Percentiles rank a stretch among this genome's conserved stretches.
phyloP scores from a whole-genome alignment of 1,284 basidiomycete species.

The Malassezia pachydermatis region DNA sequence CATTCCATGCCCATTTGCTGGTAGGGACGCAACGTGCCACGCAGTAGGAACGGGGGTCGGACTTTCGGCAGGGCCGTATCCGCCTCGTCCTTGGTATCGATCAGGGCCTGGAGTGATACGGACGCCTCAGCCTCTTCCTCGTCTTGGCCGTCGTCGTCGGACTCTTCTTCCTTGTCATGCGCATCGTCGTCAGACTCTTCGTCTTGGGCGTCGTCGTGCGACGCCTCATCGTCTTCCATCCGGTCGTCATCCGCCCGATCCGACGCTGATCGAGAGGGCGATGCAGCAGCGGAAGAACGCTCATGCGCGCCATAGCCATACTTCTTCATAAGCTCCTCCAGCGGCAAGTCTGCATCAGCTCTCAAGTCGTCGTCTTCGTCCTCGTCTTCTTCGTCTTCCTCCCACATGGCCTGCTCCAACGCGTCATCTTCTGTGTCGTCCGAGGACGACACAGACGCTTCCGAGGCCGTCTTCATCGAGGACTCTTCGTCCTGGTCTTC shows the following conservation, averaged over 20 bases:
- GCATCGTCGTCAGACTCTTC: not conserved
- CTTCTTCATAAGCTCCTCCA: constrained; percentile 53
- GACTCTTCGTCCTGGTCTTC: constrained; percentile 52
- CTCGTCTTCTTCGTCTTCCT: constrained; percentile 50
- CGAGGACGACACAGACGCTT: constrained; percentile 16
- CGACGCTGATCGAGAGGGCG: not conserved
- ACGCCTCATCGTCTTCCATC: constrained; percentile 10
- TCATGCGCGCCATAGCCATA: constrained; percentile 49
- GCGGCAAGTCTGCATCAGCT: constrained; percentile 53
- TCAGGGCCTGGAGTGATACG: constrained; percentile 1
- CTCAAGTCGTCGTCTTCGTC: constrained; percentile 53
- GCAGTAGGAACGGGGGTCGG: constrained; percentile 56
- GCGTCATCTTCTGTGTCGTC: constrained; percentile 15
- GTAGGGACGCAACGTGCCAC: constrained; percentile 81
- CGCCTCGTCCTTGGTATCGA: not conserved
- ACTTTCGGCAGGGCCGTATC: constrained; percentile 13
- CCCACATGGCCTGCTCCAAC: constrained; percentile 43
- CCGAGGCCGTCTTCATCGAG: constrained; percentile 51
- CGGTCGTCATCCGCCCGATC: not conserved
- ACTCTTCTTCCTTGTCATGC: not conserved
- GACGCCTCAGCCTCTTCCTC: constrained; percentile 22
- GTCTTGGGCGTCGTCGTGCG: not conserved
- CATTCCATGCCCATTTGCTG: constrained; percentile 90
- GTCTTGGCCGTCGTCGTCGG: constrained; percentile 8
- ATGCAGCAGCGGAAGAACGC: not conserved